Evolutionary conservation across 2,329 filamentous ascomycete species (phyloP).

Genomic region (Xylaria sp.): DNA sequence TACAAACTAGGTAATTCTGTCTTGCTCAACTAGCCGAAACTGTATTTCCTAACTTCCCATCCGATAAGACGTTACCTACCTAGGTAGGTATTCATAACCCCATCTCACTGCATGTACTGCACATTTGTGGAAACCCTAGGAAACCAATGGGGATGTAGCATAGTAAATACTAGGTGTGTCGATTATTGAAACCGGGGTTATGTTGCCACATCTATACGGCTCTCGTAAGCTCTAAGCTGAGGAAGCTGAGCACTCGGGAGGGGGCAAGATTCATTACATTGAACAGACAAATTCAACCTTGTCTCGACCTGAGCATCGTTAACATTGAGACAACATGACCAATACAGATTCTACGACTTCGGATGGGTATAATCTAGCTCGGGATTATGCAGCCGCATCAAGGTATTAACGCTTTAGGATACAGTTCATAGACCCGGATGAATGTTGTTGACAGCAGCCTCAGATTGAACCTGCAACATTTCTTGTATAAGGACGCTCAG

Average conservation of each 20-base stretch:
- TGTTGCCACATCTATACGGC: neutral
- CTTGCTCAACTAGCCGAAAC: neutral
- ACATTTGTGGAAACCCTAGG: neutral
- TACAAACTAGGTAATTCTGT: neutral
- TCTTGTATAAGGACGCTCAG: constrained; percentile 29
- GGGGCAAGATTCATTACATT: neutral
- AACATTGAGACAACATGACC: constrained; percentile 1
- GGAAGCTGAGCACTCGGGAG: neutral
- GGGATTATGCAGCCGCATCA: constrained; percentile 20
- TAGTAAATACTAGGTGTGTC: neutral
- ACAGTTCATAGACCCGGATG: neutral
- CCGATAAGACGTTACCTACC: neutral
- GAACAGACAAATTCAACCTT: neutral
- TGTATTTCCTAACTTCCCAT: neutral
- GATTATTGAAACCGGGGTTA: neutral
- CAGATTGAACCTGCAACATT: constrained; percentile 35
- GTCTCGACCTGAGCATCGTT: neutral
- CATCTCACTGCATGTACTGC: neutral
- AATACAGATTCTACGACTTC: neutral
- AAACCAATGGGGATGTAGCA: neutral
- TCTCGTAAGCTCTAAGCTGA: neutral
- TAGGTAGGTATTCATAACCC: too few species aligned
- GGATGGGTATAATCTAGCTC: constrained; percentile 28
- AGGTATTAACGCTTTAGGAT: constrained; percentile 15
- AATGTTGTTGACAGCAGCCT: constrained; percentile 1